phyloP scores from a whole-genome alignment of 2,329 filamentous ascomycete species.

The Colletotrichum abscissum region DNA sequence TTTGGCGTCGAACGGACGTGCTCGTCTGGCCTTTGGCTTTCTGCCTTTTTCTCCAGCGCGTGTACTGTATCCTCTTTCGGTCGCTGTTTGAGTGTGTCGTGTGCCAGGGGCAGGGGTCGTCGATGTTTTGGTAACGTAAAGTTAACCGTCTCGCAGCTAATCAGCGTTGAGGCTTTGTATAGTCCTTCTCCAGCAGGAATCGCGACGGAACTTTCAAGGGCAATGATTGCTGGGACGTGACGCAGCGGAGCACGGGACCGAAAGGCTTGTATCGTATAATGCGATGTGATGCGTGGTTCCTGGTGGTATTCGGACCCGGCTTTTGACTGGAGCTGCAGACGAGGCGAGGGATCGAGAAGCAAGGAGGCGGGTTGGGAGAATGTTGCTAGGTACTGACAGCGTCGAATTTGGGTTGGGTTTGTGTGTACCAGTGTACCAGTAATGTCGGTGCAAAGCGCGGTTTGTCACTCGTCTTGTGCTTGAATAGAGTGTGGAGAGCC shows the following conservation, averaged over 20 bases:
- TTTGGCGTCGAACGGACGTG: conserved; percentile 28
- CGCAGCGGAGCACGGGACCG: conserved; percentile 12
- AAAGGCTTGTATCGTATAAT: conserved; percentile 26
- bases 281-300: conserved; percentile 2
- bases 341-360: conserved; percentile 12
- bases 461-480: background rate
- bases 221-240: conserved; percentile 26
- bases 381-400: background rate
- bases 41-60: background rate
- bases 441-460: background rate
- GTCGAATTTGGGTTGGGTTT: background rate
- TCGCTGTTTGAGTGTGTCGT: conserved; percentile 28
- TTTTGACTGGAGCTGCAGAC: conserved; percentile 13
- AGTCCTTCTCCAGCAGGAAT: conserved; percentile 18
- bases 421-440: background rate
- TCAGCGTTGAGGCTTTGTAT: conserved; percentile 30
- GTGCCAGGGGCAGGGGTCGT: conserved; percentile 28
- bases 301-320: background rate
- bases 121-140: conserved; percentile 35
- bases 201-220: conserved; percentile 13
- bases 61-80: background rate
- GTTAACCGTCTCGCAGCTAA: conserved; percentile 26
- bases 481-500: conserved; percentile 29
- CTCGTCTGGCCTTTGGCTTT: conserved; percentile 32
- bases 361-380: background rate